Conservation (phyloP, 805 yeast species). For the Ascoidea asiatica region DNA sequence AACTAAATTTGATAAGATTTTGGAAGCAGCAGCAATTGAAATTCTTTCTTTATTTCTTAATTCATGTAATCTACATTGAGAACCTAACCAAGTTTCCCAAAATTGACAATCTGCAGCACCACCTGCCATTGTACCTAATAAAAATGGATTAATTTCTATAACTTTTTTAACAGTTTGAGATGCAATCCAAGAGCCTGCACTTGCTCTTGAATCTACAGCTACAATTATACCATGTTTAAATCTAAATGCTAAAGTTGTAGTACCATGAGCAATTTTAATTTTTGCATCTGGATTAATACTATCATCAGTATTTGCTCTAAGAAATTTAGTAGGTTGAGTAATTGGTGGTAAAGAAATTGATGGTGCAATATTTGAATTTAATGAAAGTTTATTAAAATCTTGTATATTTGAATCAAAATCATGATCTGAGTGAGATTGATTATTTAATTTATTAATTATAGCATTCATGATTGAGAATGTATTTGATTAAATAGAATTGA, state of each 20-base stretch:
- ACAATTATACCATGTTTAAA: conserved; percentile 92
- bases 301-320: conserved; percentile 98
- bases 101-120: conserved; percentile 99
- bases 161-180: conserved; percentile 97
- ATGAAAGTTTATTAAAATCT: conserved; percentile 2
- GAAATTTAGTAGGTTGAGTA: conserved; percentile 78
- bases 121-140: conserved; percentile 98
- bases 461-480: too few species aligned
- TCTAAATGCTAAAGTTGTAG: conserved; percentile 95
- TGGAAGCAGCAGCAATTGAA: conserved; percentile 92
- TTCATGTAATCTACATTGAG: conserved; percentile 92
- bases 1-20: conserved; percentile 80
- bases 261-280: conserved; percentile 96
- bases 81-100: conserved; percentile 98
- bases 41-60: conserved; percentile 90
- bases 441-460: too few species aligned
- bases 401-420: too few species aligned
- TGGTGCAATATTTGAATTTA: too few species aligned
- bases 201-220: conserved; percentile 96
- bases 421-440: conserved; percentile 1
- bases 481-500: too few species aligned
- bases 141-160: conserved; percentile 87
- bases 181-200: conserved; percentile 97
- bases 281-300: conserved; percentile 84
- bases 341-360: conserved; percentile 66